Evolutionary conservation across 2,329 filamentous ascomycete species (phyloP).

Genomic region (Stemphylium vesicarium): DNA sequence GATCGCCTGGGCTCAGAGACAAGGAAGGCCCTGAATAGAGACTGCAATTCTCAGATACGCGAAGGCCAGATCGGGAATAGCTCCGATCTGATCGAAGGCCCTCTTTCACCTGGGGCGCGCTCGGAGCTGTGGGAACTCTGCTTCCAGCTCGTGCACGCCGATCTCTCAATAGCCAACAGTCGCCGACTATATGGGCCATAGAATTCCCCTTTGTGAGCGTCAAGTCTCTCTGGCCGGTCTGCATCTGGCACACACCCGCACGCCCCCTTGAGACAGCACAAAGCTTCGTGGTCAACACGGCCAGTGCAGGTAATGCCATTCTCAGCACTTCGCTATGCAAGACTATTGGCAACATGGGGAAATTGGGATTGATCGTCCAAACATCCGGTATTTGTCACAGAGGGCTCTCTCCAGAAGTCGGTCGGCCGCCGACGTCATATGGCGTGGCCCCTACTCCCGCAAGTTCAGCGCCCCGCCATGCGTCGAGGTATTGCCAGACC

Average conservation of each 20-base stretch:
- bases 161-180: slow-evolving; percentile 9
- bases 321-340: background rate
- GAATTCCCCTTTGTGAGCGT: background rate
- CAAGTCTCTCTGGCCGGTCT: background rate
- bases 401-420: background rate
- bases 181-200: slow-evolving; percentile 5
- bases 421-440: slow-evolving; percentile 15
- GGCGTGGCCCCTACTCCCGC: slow-evolving; percentile 3
- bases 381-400: slow-evolving; percentile 12
- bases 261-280: background rate
- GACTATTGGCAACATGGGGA: slow-evolving; percentile 5
- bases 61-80: slow-evolving; percentile 17
- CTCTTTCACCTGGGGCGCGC: background rate
- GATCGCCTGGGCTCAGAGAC: background rate
- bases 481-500: slow-evolving; percentile 8
- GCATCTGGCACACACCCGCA: background rate
- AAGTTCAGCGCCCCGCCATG: slow-evolving; percentile 9
- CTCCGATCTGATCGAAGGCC: slow-evolving; percentile 16
- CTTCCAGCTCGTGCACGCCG: slow-evolving; percentile 1
- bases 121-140: slow-evolving; percentile 4
- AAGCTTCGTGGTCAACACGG: background rate
- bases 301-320: background rate
- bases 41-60: slow-evolving; percentile 18
- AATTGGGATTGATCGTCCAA: background rate
- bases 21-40: slow-evolving; percentile 2